Evolutionary conservation across 2,329 filamentous ascomycete species (phyloP).

Genomic region (Tolypocladium album): DNA sequence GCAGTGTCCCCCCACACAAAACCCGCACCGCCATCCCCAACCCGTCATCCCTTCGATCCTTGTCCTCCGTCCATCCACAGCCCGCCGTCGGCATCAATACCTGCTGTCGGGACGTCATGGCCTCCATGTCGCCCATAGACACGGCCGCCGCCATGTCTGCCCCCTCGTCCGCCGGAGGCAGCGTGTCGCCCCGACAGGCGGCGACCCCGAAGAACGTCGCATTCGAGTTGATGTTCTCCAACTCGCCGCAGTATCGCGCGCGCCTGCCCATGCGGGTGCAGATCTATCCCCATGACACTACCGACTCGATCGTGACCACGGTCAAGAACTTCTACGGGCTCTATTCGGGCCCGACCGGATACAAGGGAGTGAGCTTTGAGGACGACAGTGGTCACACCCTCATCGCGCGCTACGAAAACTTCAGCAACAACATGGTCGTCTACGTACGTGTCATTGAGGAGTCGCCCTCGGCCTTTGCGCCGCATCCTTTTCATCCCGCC

Average conservation of each 20-base stretch:
- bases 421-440: conserved; percentile 82
- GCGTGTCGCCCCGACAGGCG: conserved; percentile 34
- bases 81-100: conserved; percentile 10
- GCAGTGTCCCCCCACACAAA: conserved; percentile 18
- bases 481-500: conserved; percentile 41
- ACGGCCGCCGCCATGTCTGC: conserved; percentile 19
- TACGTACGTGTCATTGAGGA: conserved; percentile 78
- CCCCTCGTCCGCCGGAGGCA: conserved; percentile 29
- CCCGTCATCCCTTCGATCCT: conserved; percentile 6
- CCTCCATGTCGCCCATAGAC: conserved; percentile 35
- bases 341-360: conserved; percentile 61
- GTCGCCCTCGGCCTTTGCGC: conserved; percentile 30
- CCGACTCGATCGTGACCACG: conserved; percentile 93
- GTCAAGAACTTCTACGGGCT: conserved; percentile 99
- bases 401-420: conserved; percentile 94
- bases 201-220: conserved; percentile 60
- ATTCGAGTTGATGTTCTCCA: conserved; percentile 64
- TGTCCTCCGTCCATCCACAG: conserved; percentile 10
- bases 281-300: conserved; percentile 92
- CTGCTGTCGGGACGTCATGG: conserved; percentile 22
- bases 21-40: conserved; percentile 18
- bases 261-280: conserved; percentile 78
- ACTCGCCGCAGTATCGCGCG: conserved; percentile 58
- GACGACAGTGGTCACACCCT: conserved; percentile 81
- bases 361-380: conserved; percentile 87